Evolutionary conservation across 495 filamentous ascomycete genomes (phyloP), one percentile per base, ranked within the genome.

Genomic region (Penicillium lagena): DNA sequence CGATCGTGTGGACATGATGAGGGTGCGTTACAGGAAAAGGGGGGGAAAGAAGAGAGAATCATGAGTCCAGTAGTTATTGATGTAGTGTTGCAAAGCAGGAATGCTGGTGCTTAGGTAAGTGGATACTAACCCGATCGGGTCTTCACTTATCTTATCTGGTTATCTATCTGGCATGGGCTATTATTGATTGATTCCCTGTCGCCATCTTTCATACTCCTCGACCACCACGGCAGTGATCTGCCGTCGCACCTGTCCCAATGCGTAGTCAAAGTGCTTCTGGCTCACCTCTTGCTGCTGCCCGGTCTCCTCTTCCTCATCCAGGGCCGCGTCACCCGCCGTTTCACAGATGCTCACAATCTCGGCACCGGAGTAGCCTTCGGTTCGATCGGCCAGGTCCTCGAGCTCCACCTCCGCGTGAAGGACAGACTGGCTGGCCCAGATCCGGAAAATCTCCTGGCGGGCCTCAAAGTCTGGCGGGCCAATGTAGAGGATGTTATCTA

Each of bases 401-500:
- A 87, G 55, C 51, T 87, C 78, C 8, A 94, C 79, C 39, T 85
- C 83, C n/a, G 71, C 49, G 42, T 75, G 73, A 37, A 86, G 58
- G 38, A 78, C 73, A 54, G 80, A 80, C 39, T 77, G 79, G 37
- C 69, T 66, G 9, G 76, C 71, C 61, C 77, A 77, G 14, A 90
- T 86, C 28, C 72, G 62, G 14, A 95, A 68, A 28, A 98, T 96
- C 48, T 90, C 85, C 49, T 67, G 76, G 32, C 93, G 71, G 0
- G 89, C 90, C 31, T 78, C 77, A 33, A 77, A 62, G 54, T 90
- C 85, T 7, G 93, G 93, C 28, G 88, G 83, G 0, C 86, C 85
- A 29, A 98, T 89, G 53, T 95, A 96, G 42, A 96, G 76, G n/a
- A 91, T 75, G 49, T 86, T 80, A 57, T 95, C 89, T 59, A 98